Base-by-base conservation (phyloP, 495 filamentous ascomycete species). In the Aspergillus homomorphus region DNA sequence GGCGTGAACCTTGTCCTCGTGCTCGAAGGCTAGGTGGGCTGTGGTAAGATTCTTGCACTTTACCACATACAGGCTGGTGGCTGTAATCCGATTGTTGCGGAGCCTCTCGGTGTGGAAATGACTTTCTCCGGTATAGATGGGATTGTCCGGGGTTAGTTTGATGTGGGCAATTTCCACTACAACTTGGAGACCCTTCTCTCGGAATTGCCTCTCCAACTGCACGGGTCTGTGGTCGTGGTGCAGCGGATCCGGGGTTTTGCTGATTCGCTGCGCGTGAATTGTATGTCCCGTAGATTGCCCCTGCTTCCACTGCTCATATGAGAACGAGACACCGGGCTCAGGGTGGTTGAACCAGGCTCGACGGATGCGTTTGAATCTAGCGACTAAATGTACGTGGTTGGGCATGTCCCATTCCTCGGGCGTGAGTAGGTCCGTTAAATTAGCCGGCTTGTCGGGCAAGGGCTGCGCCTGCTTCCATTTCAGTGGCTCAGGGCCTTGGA, bases 81-180 rank as follows among this genome's bases (percentile, higher is more conserved):
- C 81, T 33, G 73, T 74, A 45, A 85, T 84, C 18, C 65, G 66
- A 48, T 85, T 81, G 59, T 82, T 83, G 23, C 55, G n/a, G 21
- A 23, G 65, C 9, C 80, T 81, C 58, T 83, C 81, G 26, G 82
- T 61, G 59, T 83, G 79, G 77, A 78, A 82, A n/a, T n/a, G n/a
- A 9, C 62, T 59, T n/a, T 76, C 76, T 2, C 75, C 77, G 2
- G 64, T 60, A 49, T 79, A 82, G 7, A 61, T 55, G 0, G 81
- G 78, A 15, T 80, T 76, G 45, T 81, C 79, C 0, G 85, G 84
- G 1, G 77, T 82, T 6, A 87, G 68, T 16, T 84, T 60, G 52
- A 87, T 86, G 58, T 79, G 81, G 6, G 79, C 76, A 1, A 87
- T 65, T 59, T 87, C 86, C 54, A 85, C 74, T 26, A 87, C 83